phyloP scores from a whole-genome alignment of 331 rosid species.

The Cydonia oblonga region DNA sequence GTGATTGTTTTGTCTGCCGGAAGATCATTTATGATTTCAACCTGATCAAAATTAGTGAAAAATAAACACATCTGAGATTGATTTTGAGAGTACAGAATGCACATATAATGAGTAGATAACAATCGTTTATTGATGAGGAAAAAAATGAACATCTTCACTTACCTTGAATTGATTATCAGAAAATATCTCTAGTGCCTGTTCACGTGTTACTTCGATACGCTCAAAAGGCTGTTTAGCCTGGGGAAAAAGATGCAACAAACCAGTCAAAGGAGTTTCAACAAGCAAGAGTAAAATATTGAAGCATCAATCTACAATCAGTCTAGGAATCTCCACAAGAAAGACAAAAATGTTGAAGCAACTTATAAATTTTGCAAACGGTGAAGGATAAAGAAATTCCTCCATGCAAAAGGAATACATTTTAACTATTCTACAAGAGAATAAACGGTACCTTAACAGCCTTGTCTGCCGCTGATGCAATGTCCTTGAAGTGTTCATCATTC shows the following conservation, averaged over 20 bases:
- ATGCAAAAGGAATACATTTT: neutral
- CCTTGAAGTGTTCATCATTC: slow-evolving; percentile 86
- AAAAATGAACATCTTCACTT: slow-evolving; percentile 13
- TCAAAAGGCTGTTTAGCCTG: slow-evolving; percentile 93
- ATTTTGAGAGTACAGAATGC: neutral
- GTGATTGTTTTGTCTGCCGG: slow-evolving; percentile 92
- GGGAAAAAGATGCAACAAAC: neutral
- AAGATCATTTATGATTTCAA: slow-evolving; percentile 88
- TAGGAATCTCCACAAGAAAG: neutral
- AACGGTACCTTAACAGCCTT: slow-evolving; percentile 65
- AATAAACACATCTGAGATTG: slow-evolving; percentile 10
- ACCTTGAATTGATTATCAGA: slow-evolving; percentile 84
- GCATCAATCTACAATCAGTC: neutral
- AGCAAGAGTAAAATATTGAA: neutral
- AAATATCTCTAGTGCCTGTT: slow-evolving; percentile 79
- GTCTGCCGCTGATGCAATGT: slow-evolving; percentile 51
- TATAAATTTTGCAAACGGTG: neutral
- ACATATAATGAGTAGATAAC: neutral
- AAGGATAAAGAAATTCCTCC: neutral
- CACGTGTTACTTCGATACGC: slow-evolving; percentile 84
- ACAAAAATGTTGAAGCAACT: neutral
- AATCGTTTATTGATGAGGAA: neutral
- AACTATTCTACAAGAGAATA: slow-evolving; percentile 2
- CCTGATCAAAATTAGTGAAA: slow-evolving; percentile 32
- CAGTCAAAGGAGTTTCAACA: neutral